These are phyloP conservation scores for Saccharomyces hybrid DNA, from an alignment of 1,139 yeast species.

Conservation along the genomic window DNA sequence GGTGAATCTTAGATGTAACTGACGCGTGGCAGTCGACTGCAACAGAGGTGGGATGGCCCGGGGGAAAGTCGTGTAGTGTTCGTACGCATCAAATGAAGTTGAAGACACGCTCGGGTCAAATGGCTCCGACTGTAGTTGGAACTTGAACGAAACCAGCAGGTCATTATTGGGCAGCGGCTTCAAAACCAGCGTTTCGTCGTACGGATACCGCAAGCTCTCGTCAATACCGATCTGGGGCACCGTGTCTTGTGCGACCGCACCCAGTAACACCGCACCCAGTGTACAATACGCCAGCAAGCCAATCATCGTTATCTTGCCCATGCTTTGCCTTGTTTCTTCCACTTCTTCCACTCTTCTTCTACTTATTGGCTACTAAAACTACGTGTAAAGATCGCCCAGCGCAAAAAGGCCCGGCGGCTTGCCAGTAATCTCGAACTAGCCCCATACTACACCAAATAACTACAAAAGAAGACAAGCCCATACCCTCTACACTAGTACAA, in stretches of 20 bases:
- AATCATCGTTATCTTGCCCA: not conserved
- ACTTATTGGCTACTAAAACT: not conserved
- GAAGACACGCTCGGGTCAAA: conserved; percentile 30
- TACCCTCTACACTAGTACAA: no score
- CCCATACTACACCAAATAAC: no score
- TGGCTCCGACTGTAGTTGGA: conserved; percentile 50
- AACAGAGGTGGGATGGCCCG: no score
- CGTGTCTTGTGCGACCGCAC: not conserved
- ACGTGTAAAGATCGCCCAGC: not conserved
- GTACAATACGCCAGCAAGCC: no score
- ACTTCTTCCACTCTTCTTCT: not conserved
- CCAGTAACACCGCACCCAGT: no score
- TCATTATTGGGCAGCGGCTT: conserved; percentile 67
- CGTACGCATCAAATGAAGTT: no score
- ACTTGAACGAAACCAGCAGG: conserved; percentile 51
- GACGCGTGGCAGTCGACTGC: no score
- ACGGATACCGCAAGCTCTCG: conserved; percentile 36
- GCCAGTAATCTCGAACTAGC: not conserved
- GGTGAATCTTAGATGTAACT: no score
- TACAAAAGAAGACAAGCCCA: no score
- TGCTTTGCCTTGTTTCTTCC: no score
- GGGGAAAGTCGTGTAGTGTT: no score
- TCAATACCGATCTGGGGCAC: not conserved
- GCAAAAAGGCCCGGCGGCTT: not conserved
- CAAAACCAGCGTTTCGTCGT: conserved; percentile 51